A percentile compares a stretch with the other conserved stretches of the same genome.
phyloP scores from a whole-genome alignment of 352 stramenopile genomes.

The Globisporangium perplexum region DNA sequence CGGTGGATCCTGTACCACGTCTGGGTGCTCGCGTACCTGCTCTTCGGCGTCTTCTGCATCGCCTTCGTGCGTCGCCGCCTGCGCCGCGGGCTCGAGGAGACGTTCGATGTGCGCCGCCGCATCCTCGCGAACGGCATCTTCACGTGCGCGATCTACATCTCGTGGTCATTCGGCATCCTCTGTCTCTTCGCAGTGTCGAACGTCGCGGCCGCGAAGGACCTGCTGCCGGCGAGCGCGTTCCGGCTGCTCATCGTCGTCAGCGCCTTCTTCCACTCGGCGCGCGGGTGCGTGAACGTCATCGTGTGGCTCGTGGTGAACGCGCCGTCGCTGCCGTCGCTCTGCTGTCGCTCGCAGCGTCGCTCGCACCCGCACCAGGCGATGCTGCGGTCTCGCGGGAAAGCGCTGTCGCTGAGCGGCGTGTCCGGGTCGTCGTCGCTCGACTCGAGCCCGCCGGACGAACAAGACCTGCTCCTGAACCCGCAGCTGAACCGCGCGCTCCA shows the following conservation, averaged over 20 bases:
- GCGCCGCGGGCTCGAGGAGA: slow-evolving; percentile 71
- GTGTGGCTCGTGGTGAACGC: slow-evolving; percentile 84
- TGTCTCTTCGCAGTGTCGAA: slow-evolving; percentile 65
- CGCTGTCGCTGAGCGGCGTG: not conserved
- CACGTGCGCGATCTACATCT: slow-evolving; percentile 80
- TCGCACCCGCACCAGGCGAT: not conserved
- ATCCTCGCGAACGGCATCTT: slow-evolving; percentile 77
- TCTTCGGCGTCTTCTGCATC: slow-evolving; percentile 71
- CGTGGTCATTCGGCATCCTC: slow-evolving; percentile 76
- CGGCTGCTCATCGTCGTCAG: slow-evolving; percentile 62
- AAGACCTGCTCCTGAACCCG: slow-evolving; percentile 52
- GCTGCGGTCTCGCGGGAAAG: not conserved
- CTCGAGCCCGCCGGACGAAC: slow-evolving; percentile 17
- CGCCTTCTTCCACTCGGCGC: slow-evolving; percentile 73
- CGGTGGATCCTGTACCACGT: slow-evolving; percentile 81
- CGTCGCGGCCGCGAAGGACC: slow-evolving; percentile 25
- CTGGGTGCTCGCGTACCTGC: slow-evolving; percentile 70
- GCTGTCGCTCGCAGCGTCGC: slow-evolving; percentile 1
- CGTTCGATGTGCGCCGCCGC: slow-evolving; percentile 73
- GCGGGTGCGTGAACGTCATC: slow-evolving; percentile 78
- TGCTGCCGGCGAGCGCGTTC: slow-evolving; percentile 36
- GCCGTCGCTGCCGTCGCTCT: slow-evolving; percentile 41
- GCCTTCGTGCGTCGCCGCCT: slow-evolving; percentile 74
- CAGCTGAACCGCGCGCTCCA: slow-evolving; percentile 83
- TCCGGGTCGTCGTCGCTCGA: slow-evolving; percentile 9